Percentiles rank a stretch among this genome's conserved stretches.
Evolutionary conservation across 2,329 filamentous ascomycete genomes (phyloP).

Genomic region (Thielaviopsis musarum): DNA sequence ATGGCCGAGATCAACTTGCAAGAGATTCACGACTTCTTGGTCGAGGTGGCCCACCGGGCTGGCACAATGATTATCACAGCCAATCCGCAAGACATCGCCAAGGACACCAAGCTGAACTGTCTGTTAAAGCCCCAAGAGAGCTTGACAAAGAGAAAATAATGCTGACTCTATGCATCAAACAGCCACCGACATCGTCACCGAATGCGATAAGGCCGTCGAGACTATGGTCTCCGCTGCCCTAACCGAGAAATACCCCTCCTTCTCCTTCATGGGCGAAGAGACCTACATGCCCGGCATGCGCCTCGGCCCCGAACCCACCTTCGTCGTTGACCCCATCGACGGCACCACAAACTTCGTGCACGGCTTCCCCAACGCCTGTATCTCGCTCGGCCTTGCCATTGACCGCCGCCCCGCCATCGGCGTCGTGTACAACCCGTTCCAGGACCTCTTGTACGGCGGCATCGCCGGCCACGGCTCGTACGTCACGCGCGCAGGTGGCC

Average conservation of each 20-base stretch:
- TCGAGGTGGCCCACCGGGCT: slow-evolving; percentile 44
- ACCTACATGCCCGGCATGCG: slow-evolving; percentile 51
- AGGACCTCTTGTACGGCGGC: slow-evolving; percentile 49
- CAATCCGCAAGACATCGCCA: slow-evolving; percentile 39
- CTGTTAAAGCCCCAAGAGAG: not conserved
- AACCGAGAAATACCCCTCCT: slow-evolving; percentile 33
- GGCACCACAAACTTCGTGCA: slow-evolving; percentile 73
- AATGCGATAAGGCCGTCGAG: slow-evolving; percentile 50
- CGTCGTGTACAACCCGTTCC: slow-evolving; percentile 68
- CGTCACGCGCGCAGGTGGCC: slow-evolving; percentile 28
- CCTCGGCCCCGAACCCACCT: slow-evolving; percentile 52
- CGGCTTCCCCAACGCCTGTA: slow-evolving; percentile 55
- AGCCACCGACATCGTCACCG: slow-evolving; percentile 54
- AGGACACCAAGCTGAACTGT: slow-evolving; percentile 51
- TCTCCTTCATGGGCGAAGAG: slow-evolving; percentile 58
- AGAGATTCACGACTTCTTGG: slow-evolving; percentile 43
- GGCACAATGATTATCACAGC: slow-evolving; percentile 46
- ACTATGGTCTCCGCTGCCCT: slow-evolving; percentile 40
- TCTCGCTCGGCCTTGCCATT: slow-evolving; percentile 58
- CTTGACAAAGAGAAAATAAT: not conserved
- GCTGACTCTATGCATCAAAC: slow-evolving; percentile 11
- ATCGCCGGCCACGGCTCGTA: slow-evolving; percentile 52
- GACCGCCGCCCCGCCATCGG: slow-evolving; percentile 46
- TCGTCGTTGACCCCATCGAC: slow-evolving; percentile 70
- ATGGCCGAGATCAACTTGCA: slow-evolving; percentile 44